Base-by-base conservation (phyloP, 176 grass and related monocot species). In the Triticum turgidum region DNA sequence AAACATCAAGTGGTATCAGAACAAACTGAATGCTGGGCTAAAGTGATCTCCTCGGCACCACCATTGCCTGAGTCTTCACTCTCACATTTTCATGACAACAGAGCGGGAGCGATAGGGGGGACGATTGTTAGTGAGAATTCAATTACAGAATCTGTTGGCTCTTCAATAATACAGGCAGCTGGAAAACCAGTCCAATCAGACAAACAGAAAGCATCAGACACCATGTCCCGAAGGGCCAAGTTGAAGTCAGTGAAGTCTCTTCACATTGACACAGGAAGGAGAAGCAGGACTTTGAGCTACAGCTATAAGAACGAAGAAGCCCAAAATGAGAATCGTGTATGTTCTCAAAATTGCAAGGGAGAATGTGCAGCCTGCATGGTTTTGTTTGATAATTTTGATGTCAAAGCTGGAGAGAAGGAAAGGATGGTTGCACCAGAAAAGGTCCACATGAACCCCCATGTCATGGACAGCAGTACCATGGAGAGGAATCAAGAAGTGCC, bases 231-330 rank as follows among this genome's bases (percentile, higher is more conserved):
- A 84, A 87, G 83, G 80, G 38, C 84, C 83, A 99, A 97, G 83
- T 91, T 93, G 11, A 97, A 89, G 78, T 90, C 89, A 70, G 69
- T 99, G 38, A 92, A 93, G 77, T 89, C 84, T 61, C 97, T 99
- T 76, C 61, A 49, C 41, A 69, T 96, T 79, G 88, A 93, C 75
- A 99, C 92, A 32, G 87, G 89, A 73, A 88, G 77, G 54, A 92
- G 59, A 71, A 83, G 13, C 34, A 84, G 78, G 24, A 12, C 76
- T 76, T 49, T 80, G 84, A 87, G 67, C 78, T 66, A 68, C 72
- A 80, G 25, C 61, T 12, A 41, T 24, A 77, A 87, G 61, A 87
- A 88, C 62, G 82, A 32, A 79, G 73, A 70, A 80, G 52, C 30
- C 12, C 78, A 78, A 85, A 78, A 73, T 85, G 82, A 88, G 33